These are phyloP conservation scores for Rhodosporidiobolus odoratus DNA, from an alignment of 768 basidiomycete genomes.

Conservation along the genomic window DNA sequence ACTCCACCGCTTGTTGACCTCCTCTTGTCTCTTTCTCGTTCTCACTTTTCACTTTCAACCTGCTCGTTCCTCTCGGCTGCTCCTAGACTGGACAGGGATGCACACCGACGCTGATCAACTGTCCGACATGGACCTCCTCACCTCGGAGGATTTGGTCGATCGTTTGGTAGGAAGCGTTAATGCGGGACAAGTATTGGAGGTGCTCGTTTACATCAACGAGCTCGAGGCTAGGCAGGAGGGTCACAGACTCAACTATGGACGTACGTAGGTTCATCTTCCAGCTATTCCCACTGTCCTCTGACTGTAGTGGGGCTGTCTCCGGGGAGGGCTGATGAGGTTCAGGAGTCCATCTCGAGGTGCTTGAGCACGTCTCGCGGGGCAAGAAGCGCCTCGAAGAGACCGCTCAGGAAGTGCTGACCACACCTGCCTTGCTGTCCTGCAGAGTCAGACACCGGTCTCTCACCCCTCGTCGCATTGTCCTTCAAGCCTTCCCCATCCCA, in stretches of 20 bases:
- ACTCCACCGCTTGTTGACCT: too few relatives aligned
- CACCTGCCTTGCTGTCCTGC: not conserved
- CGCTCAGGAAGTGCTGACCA: not conserved
- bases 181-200: not conserved
- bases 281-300: not conserved
- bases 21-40: not conserved
- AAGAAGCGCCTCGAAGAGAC: too few relatives aligned
- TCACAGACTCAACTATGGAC: constrained; percentile 5
- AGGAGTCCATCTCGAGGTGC: too few relatives aligned
- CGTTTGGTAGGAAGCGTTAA: constrained; percentile 4
- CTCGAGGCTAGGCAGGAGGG: not conserved
- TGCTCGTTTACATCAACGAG: not conserved
- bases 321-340: not conserved
- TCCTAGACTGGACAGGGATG: not conserved
- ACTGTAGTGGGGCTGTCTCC: too few relatives aligned
- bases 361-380: not conserved
- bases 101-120: not conserved
- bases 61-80: not conserved
- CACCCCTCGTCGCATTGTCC: constrained; percentile 6
- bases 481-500: not conserved
- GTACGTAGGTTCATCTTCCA: not conserved
- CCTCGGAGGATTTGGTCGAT: constrained; percentile 19
- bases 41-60: not conserved
- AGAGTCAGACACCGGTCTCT: not conserved
- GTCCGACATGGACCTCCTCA: not conserved